These are phyloP conservation scores for Fennellomyces sp. DNA, from an alignment of 371 early-diverging fungal species.

Conservation along the genomic window DNA sequence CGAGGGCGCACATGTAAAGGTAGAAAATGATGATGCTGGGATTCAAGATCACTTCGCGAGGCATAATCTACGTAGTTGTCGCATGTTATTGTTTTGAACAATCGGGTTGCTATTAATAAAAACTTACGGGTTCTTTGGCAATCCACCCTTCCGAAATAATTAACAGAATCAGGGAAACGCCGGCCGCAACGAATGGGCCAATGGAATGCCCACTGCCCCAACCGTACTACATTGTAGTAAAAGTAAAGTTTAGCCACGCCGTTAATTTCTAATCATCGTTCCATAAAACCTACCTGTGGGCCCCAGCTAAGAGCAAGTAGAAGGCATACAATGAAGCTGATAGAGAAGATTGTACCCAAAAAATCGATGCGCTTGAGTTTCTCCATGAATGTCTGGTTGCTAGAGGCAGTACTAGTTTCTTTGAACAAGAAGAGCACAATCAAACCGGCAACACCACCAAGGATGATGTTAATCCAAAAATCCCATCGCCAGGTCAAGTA, in stretches of 20 bases:
- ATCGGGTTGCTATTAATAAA: not conserved
- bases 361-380: conserved; percentile 72
- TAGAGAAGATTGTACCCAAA: conserved; percentile 24
- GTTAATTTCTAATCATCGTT: too few relatives aligned
- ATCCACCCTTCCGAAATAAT: conserved; percentile 17
- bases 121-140: conserved; percentile 14
- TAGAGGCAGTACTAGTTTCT: conserved; percentile 34
- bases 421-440: conserved; percentile 56
- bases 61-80: conserved; percentile 6
- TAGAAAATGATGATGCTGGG: conserved; percentile 6
- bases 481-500: conserved; percentile 75
- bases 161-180: conserved; percentile 2
- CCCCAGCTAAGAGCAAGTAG: conserved; percentile 61
- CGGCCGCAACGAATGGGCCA: conserved; percentile 13
- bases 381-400: conserved; percentile 32
- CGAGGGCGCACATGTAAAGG: conserved; percentile 53
- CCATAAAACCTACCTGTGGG: not conserved
- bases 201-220: conserved; percentile 9
- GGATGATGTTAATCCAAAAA: conserved; percentile 79
- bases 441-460: conserved; percentile 59
- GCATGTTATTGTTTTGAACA: not conserved
- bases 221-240: not conserved
- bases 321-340: conserved; percentile 36
- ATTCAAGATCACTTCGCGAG: conserved; percentile 8
- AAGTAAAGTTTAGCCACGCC: too few relatives aligned